These are phyloP conservation scores for Chalara sp. DNA, from an alignment of 2,329 filamentous ascomycete genomes.

Conservation along the genomic window DNA sequence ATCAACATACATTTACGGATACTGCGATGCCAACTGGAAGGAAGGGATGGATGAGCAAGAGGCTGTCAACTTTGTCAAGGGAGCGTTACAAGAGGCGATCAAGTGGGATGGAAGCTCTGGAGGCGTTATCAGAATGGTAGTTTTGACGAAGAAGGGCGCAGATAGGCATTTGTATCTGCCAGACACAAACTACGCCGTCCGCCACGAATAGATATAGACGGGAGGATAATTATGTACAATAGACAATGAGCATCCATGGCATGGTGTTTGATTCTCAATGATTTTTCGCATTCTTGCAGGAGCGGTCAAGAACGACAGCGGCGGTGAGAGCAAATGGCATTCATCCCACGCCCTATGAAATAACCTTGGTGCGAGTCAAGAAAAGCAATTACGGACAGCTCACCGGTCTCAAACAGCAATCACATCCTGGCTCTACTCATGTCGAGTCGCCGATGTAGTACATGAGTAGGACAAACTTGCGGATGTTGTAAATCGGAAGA, in stretches of 20 bases:
- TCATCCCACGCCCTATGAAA: too few species aligned
- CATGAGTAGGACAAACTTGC: too few species aligned
- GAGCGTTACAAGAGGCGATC: conserved; percentile 85
- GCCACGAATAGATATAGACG: conserved; percentile 54
- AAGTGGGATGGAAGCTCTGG: conserved; percentile 99
- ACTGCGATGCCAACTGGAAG: conserved; percentile 93
- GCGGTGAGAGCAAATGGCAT: conserved; percentile 1
- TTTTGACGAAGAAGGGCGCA: conserved; percentile 82
- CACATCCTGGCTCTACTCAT: too few species aligned
- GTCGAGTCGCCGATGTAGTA: too few species aligned
- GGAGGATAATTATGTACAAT: conserved; percentile 24
- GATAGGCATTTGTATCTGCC: conserved; percentile 93
- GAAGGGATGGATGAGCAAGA: conserved; percentile 92
- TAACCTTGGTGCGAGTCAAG: too few species aligned
- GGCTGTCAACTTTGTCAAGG: conserved; percentile 89
- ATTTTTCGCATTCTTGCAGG: conserved; percentile 3
- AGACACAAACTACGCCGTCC: conserved; percentile 67
- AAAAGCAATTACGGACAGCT: too few species aligned
- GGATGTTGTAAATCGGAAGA: too few species aligned
- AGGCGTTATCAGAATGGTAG: conserved; percentile 96
- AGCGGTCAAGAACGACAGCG: conserved; percentile 11
- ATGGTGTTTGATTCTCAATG: conserved; percentile 12
- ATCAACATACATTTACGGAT: conserved; percentile 99
- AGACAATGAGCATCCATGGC: conserved; percentile 24
- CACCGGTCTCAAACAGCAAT: too few species aligned